These are phyloP conservation scores for Fusarium floridanum DNA, from an alignment of 2,329 filamentous ascomycete genomes.

Conservation along the genomic window DNA sequence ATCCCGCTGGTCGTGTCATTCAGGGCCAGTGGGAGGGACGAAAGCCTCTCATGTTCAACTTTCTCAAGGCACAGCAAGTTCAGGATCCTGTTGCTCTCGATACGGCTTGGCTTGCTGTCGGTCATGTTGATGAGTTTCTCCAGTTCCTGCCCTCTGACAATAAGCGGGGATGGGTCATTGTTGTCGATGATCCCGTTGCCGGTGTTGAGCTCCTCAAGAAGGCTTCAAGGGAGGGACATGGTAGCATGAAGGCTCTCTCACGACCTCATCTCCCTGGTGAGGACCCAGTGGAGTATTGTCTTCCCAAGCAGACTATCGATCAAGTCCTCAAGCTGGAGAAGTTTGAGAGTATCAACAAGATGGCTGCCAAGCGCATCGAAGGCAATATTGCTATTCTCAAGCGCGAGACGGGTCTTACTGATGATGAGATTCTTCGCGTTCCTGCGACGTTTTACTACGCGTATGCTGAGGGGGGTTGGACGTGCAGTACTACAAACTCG, in stretches of 20 bases:
- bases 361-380: slow-evolving; percentile 32
- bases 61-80: slow-evolving; percentile 51
- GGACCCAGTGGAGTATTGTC: not conserved
- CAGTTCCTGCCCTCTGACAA: slow-evolving; percentile 47
- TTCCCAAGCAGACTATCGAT: slow-evolving; percentile 30
- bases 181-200: slow-evolving; percentile 39
- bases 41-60: slow-evolving; percentile 41
- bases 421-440: slow-evolving; percentile 41
- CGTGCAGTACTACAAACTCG: not conserved
- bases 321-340: slow-evolving; percentile 24
- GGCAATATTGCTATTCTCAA: slow-evolving; percentile 41
- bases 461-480: not conserved
- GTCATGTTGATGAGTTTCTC: slow-evolving; percentile 48
- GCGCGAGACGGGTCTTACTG: slow-evolving; percentile 41
- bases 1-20: slow-evolving; percentile 39
- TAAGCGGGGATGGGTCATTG: slow-evolving; percentile 43
- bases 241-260: slow-evolving; percentile 28
- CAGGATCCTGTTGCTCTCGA: slow-evolving; percentile 53
- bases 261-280: not conserved
- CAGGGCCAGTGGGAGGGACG: slow-evolving; percentile 27
- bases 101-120: slow-evolving; percentile 44
- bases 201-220: slow-evolving; percentile 40
- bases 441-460: slow-evolving; percentile 34
- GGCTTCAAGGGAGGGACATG: slow-evolving; percentile 28
- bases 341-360: slow-evolving; percentile 26